Evolutionary conservation across 2,329 filamentous ascomycete genomes (phyloP).

Genomic region (Proliferodiscus dingleyae): DNA sequence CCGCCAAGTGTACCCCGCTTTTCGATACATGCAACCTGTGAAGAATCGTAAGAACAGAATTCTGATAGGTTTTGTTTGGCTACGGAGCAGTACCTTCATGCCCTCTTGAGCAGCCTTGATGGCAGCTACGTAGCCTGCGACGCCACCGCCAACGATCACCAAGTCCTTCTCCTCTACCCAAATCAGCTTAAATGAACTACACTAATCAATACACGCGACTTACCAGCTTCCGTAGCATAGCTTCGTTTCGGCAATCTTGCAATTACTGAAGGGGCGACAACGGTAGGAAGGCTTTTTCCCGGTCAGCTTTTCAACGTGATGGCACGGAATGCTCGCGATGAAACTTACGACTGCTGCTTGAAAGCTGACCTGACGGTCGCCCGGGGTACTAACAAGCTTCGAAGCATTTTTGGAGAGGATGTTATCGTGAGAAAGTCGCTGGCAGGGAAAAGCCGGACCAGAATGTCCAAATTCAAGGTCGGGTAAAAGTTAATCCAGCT

Average conservation of each 20-base stretch:
- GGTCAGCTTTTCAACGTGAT: constrained; percentile 14
- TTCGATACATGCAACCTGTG: constrained; percentile 91
- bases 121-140: constrained; percentile 96
- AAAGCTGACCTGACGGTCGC: constrained; percentile 53
- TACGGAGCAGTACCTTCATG: constrained; percentile 64
- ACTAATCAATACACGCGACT: constrained; percentile 35
- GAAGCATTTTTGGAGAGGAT: constrained; percentile 45
- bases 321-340: constrained; percentile 13
- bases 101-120: constrained; percentile 99
- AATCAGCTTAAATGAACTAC: constrained; percentile 49
- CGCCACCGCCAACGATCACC: constrained; percentile 95
- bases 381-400: constrained; percentile 57
- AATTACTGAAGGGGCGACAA: constrained; percentile 41
- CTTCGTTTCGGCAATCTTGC: constrained; percentile 54
- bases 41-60: constrained; percentile 13
- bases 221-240: constrained; percentile 47
- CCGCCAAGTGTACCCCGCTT: constrained; percentile 93
- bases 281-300: constrained; percentile 42
- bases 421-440: constrained; percentile 16
- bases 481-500: too few relatives aligned
- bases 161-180: constrained; percentile 87
- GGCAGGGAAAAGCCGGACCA: neutral
- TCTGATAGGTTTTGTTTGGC: constrained; percentile 1
- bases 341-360: constrained; percentile 45
- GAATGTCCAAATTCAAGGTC: neutral